Evolutionary conservation across 2,329 filamentous ascomycete genomes (phyloP), one percentile per base, ranked within the genome.

Genomic region (Aspergillus pseudoglaucus): DNA sequence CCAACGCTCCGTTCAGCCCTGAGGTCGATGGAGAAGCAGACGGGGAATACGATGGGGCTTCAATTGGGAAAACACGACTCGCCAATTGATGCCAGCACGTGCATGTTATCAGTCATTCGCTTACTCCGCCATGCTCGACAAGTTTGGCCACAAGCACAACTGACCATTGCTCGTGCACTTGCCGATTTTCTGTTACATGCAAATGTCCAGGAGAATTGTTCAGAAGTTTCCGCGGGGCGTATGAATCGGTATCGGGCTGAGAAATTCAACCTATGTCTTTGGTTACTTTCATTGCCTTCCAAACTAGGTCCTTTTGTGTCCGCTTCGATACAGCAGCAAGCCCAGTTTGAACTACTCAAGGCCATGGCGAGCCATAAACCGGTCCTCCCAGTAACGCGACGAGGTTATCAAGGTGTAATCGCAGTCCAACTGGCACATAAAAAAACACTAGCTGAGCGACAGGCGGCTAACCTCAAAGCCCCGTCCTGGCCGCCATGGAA

Each of bases 401-500:
- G 70, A 58, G 82, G 82, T 4, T 84, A 83, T 59, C 71, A 76
- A 47, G 77, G 76, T 23, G 67, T 84, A 14, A 65, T 75, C 30
- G 70, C 72, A 2, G 71, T 80, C n/a, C 81, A 84, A 56, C 64
- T 84, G 10, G 74, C 76, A 5, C 79, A 79, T 47, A 68, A 67
- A 39, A 84, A 84, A 60, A 82, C 79, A 1, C 33, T 55, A 0
- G 64, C 68, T 23, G 82, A 85, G 57, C 73, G 68, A 23, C 71
- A 79, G 49, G 84, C 80, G 74, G 80, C 80, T 2, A 66, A 71
- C 40, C 66, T 83, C 17, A 82, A 84, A 66, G 73, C 79, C 2
- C 66, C 73, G 7, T 80, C 78, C 6, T 85, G 82, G 82, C 82
- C 82, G 12, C 82, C 82, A 0, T 85, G 81, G 80, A 83, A 82